Base-by-base conservation (phyloP, 495 filamentous ascomycete species). In the Neurospora sp. region DNA sequence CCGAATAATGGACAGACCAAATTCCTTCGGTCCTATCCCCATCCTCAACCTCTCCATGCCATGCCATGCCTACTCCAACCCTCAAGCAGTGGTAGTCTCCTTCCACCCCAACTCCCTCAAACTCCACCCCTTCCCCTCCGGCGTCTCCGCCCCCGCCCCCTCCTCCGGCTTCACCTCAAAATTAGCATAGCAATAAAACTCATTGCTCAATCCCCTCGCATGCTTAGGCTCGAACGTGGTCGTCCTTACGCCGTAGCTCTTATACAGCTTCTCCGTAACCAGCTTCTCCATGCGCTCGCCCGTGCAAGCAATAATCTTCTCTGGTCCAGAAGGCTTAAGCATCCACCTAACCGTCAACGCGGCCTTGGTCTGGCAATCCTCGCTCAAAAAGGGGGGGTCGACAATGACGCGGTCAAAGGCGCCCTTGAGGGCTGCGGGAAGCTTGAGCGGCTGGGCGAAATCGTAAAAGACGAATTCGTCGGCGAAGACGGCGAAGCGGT, bases 341-440 rank as follows among this genome's bases (percentile, higher is more conserved):
- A 94, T 83, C 89, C 89, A 94, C 31, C 90, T 87, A 5, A 90
- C 86, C 1, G 92, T 93, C 73, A 94, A 80, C 4, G 92, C 92
- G 22, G 89, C 91, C 84, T 94, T 94, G 0, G 91, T 92, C 74
- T 95, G 92, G 78, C 92, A 95, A 73, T 95, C 91, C 74, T 91
- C 86, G 75, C 87, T 91, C 8, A 94, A 81, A 73, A 94, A 95
- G 3, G 92, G 92, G 0, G 92, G 92, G 79, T 95, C 92, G 73
- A 86, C 86, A 72, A 94, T 89, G 71, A 94, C 85, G 61, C 89
- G 83, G 79, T 93, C 88, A 44, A 88, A 88, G 40, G 77, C 82
- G 22, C 87, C 88, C 77, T 92, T 93, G 31, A 35, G 31, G 31
- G 31, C 2, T 35, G 31, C 31, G 7, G 91, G 89, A 4, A 92